Evolutionary conservation across 129 eudicot genomes (phyloP).

Genomic region (Chrysanthemum seticuspe): DNA sequence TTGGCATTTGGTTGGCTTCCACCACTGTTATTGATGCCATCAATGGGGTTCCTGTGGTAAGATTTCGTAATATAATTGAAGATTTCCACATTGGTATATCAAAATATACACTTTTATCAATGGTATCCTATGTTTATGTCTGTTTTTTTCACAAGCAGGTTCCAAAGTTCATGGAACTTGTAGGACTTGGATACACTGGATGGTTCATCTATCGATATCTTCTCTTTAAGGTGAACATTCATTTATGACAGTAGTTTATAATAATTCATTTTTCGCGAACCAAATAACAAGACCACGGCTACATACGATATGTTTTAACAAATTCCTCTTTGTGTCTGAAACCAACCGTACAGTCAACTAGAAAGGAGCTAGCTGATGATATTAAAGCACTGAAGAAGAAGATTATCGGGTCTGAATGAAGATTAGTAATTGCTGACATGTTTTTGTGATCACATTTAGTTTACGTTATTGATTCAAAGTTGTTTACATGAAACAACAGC

Average conservation of each 20-base stretch:
- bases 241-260: not conserved
- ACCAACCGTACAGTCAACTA: conserved; percentile 22
- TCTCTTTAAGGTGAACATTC: conserved; percentile 36
- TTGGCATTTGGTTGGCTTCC: conserved; percentile 39
- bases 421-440: conserved; percentile 21
- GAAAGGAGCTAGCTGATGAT: conserved; percentile 42
- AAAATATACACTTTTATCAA: not conserved
- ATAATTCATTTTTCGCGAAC: not conserved
- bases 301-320: not conserved
- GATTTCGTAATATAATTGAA: not conserved
- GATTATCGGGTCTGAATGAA: conserved; percentile 35
- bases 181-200: conserved; percentile 42
- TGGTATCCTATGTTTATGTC: not conserved
- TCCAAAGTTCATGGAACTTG: conserved; percentile 37
- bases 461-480: conserved; percentile 14
- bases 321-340: not conserved
- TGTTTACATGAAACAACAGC: conserved; percentile 15
- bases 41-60: conserved; percentile 40
- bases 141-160: conserved; percentile 25
- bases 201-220: conserved; percentile 43
- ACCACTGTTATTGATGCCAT: conserved; percentile 29
- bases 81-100: too few relatives aligned
- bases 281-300: not conserved
- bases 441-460: conserved; percentile 5
- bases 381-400: conserved; percentile 38